phyloP scores from a whole-genome alignment of 176 grass and related monocot genomes.

The Neostapfia colusana region DNA sequence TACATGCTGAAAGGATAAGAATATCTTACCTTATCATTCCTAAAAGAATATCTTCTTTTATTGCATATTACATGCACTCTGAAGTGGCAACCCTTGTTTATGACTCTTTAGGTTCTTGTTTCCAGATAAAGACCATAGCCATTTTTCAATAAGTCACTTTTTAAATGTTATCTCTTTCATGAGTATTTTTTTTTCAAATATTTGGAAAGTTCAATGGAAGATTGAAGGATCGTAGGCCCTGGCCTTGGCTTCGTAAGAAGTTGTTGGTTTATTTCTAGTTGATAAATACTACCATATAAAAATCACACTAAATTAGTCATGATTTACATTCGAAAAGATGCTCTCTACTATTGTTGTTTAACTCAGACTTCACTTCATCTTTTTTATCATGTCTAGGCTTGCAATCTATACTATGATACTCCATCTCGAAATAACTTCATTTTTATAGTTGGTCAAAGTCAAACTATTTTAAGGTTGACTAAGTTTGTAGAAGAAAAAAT shows the following conservation, averaged over 20 bases:
- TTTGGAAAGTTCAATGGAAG: background rate
- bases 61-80: constrained; percentile 10
- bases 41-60: background rate
- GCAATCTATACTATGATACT: too few species aligned
- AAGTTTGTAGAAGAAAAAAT: too few species aligned
- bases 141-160: background rate
- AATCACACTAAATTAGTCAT: background rate
- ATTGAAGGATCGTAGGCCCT: background rate
- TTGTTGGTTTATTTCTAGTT: constrained; percentile 3
- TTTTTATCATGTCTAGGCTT: too few species aligned
- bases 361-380: too few species aligned
- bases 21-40: background rate
- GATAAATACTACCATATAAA: constrained; percentile 3
- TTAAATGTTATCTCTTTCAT: background rate
- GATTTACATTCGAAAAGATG: too few species aligned
- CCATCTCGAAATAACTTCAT: too few species aligned
- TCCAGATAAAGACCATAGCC: background rate
- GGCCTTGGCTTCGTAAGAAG: background rate
- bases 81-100: constrained; percentile 1
- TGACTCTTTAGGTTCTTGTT: background rate
- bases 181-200: background rate
- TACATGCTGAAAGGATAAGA: background rate
- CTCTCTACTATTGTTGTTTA: too few species aligned
- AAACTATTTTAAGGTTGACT: too few species aligned
- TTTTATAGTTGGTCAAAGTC: too few species aligned